Percentiles rank a stretch among this genome's conserved stretches.
phyloP scores from a whole-genome alignment of 768 basidiomycete species.

The Lactarius evosmus region DNA sequence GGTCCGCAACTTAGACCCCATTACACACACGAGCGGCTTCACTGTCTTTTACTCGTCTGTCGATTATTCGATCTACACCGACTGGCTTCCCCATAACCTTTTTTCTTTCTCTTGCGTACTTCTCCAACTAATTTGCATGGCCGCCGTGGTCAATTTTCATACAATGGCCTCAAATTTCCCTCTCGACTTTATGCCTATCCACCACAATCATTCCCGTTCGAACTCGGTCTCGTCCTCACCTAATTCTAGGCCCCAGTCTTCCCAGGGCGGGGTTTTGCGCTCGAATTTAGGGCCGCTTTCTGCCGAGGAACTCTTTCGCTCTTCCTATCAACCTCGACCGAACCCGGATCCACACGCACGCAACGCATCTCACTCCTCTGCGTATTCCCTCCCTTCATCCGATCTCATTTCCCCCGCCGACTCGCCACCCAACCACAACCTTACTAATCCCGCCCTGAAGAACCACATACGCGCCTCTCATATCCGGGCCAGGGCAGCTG shows the following conservation, averaged over 20 bases:
- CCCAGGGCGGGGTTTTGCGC: constrained; percentile 59
- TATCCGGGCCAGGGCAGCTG: constrained; percentile 73
- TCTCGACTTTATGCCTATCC: constrained; percentile 67
- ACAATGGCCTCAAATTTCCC: constrained; percentile 58
- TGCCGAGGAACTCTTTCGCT: constrained; percentile 68
- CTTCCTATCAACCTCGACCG: constrained; percentile 53
- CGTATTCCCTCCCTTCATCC: constrained; percentile 41
- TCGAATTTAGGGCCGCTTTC: constrained; percentile 45
- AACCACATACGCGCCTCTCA: constrained; percentile 72
- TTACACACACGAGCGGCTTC: constrained; percentile 15
- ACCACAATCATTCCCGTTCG: constrained; percentile 68
- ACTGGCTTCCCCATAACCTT: constrained; percentile 14
- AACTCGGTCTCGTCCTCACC: constrained; percentile 76
- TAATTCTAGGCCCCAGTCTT: constrained; percentile 75
- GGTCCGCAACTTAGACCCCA: constrained; percentile 45
- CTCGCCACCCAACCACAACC: constrained; percentile 73
- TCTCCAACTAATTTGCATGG: constrained; percentile 29
- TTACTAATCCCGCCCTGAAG: constrained; percentile 74
- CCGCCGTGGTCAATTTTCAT: constrained; percentile 31
- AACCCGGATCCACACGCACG: constrained; percentile 46
- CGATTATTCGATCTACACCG: constrained; percentile 21
- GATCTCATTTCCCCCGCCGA: constrained; percentile 48
- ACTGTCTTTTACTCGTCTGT: constrained; percentile 26
- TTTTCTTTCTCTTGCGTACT: constrained; percentile 20
- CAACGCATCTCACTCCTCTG: constrained; percentile 41